Conservation (phyloP, 2,329 filamentous ascomycete species). For the Leptographium wingfieldii region DNA sequence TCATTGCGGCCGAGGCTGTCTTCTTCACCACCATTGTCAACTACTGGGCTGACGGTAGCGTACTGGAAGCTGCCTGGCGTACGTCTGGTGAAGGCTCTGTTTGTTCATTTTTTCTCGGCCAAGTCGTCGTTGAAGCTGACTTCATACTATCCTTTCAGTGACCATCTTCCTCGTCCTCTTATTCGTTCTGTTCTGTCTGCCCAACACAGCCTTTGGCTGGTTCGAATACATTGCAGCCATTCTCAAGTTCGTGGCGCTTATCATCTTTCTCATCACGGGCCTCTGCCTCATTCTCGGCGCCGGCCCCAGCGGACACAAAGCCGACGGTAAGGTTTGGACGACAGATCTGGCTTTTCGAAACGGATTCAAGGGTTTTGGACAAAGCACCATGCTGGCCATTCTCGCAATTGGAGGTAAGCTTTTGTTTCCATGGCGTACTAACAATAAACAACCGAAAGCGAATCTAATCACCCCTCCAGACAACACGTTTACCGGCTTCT, state of each 20-base stretch:
- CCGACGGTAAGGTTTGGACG: conserved; percentile 30
- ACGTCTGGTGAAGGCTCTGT: not conserved
- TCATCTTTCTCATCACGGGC: conserved; percentile 51
- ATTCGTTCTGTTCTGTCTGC: not conserved
- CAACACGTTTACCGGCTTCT: conserved; percentile 3
- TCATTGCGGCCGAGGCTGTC: conserved; percentile 4
- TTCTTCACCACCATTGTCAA: conserved; percentile 3
- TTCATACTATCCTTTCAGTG: not conserved
- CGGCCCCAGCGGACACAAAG: conserved; percentile 35
- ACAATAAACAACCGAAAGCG: too few relatives aligned
- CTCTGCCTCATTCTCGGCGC: conserved; percentile 47
- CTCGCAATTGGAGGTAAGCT: not conserved
- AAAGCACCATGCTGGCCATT: conserved; percentile 2
- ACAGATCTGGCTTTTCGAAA: conserved; percentile 47
- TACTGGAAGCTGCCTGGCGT: conserved; percentile 1
- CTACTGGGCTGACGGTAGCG: conserved; percentile 1
- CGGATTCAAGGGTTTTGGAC: conserved; percentile 24
- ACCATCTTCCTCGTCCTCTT: conserved; percentile 4
- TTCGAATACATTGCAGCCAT: conserved; percentile 25
- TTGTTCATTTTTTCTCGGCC: too few relatives aligned
- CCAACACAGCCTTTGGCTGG: conserved; percentile 3
- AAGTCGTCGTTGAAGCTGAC: too few relatives aligned
- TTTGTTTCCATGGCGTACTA: not conserved
- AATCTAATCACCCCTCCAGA: not conserved
- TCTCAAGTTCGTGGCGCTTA: conserved; percentile 43